A percentile compares a stretch with the other conserved stretches of the same genome.
Conservation (phyloP, 2,329 filamentous ascomycete genomes). For the Coniella lustricola region DNA sequence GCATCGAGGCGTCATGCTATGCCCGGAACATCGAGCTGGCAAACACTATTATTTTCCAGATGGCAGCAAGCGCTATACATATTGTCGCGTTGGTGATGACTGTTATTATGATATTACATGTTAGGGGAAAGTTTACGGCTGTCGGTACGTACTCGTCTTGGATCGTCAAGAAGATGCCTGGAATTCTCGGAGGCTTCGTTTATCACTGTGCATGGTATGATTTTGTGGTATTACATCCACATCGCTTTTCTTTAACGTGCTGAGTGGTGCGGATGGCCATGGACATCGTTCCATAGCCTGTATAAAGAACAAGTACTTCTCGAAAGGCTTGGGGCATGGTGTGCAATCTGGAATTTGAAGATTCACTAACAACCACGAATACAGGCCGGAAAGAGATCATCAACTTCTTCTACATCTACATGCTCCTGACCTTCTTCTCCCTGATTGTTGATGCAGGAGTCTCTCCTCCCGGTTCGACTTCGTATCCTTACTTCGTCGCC, state of each 20-base stretch:
- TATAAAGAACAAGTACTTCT: not conserved
- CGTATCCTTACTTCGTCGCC: constrained; percentile 88
- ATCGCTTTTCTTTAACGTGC: not conserved
- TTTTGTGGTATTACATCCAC: not conserved
- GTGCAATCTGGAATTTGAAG: not conserved
- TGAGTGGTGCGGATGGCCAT: not conserved
- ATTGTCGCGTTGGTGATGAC: constrained; percentile 89
- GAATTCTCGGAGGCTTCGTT: not conserved
- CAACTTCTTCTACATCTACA: constrained; percentile 95
- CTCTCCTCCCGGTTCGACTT: constrained; percentile 69
- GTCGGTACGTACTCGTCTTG: constrained; percentile 58
- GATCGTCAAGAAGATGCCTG: not conserved
- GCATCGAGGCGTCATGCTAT: constrained; percentile 87
- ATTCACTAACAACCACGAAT: constrained; percentile 12
- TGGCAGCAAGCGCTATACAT: constrained; percentile 84
- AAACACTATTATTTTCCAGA: constrained; percentile 98
- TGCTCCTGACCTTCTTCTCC: constrained; percentile 81
- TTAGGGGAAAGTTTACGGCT: constrained; percentile 95
- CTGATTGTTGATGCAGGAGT: constrained; percentile 90
- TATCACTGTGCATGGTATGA: not conserved
- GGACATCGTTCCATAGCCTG: not conserved
- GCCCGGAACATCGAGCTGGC: constrained; percentile 91
- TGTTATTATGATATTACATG: constrained; percentile 93
- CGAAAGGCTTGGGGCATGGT: too few species aligned
- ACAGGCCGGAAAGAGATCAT: constrained; percentile 62